These are phyloP conservation scores for Malus asiatica DNA, from an alignment of 306 rosid species.

Conservation along the genomic window DNA sequence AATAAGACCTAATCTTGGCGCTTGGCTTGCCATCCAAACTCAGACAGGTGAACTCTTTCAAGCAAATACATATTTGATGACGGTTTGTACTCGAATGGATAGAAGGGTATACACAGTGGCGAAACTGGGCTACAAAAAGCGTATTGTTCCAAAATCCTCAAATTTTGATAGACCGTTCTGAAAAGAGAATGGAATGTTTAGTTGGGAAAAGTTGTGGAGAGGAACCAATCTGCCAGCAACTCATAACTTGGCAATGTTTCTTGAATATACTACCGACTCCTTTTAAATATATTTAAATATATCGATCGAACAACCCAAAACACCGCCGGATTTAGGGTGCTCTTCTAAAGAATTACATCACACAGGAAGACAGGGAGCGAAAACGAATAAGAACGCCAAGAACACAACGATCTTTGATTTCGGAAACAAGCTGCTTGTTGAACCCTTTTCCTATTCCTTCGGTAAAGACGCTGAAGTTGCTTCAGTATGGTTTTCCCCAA, in stretches of 20 bases:
- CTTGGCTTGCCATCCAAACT: not conserved
- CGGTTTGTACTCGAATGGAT: conserved; percentile 46
- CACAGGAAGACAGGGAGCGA: not conserved
- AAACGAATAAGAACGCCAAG: not conserved
- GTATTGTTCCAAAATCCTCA: conserved; percentile 46
- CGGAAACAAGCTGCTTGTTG: not conserved
- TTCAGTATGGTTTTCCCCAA: conserved; percentile 12
- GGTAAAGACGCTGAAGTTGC: not conserved
- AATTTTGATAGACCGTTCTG: no score
- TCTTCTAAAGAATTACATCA: not conserved
- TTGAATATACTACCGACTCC: not conserved
- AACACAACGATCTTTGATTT: not conserved
- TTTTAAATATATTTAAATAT: no score
- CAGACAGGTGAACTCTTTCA: not conserved
- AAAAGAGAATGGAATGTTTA: no score
- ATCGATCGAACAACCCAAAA: not conserved
- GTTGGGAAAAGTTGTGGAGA: no score
- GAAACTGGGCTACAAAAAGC: conserved; percentile 65
- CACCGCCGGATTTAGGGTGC: not conserved
- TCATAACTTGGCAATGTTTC: not conserved
- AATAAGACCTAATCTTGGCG: not conserved
- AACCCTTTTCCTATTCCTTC: not conserved
- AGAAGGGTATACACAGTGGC: conserved; percentile 67
- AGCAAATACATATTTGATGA: not conserved
- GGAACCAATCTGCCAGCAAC: not conserved